A percentile compares a stretch with the other conserved stretches of the same genome.
Evolutionary conservation across 495 filamentous ascomycete species (phyloP).

Genomic region (Tuber calosporum): DNA sequence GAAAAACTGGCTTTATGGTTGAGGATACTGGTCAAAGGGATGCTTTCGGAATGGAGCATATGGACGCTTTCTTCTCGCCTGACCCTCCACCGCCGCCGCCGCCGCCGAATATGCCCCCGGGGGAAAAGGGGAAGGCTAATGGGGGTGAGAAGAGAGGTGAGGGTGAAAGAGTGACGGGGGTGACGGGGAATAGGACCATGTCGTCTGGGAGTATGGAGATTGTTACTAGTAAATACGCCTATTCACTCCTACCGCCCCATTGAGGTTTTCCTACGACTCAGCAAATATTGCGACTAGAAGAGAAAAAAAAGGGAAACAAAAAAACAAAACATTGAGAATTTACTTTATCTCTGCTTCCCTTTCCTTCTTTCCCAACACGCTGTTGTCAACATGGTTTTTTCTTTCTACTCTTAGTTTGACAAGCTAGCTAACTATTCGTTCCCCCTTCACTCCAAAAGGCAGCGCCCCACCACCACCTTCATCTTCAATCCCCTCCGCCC

Average conservation of each 20-base stretch:
- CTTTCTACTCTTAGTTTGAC: neutral
- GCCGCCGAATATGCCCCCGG: constrained; percentile 43
- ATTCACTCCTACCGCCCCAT: neutral
- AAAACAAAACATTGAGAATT: neutral
- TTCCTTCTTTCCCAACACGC: neutral
- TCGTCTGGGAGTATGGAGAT: constrained; percentile 46
- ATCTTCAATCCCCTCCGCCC: constrained; percentile 39
- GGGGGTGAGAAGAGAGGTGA: neutral
- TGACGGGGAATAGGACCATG: constrained; percentile 40
- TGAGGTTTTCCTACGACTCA: neutral
- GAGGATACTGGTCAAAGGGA: constrained; percentile 74
- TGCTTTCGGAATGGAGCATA: constrained; percentile 81
- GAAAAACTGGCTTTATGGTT: constrained; percentile 74
- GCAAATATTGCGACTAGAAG: neutral
- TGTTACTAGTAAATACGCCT: constrained; percentile 41
- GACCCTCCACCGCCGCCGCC: constrained; percentile 50
- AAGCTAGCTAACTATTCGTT: neutral
- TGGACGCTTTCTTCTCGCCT: constrained; percentile 82
- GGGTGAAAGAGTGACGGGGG: neutral
- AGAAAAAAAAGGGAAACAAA: no score
- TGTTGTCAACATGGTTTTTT: neutral
- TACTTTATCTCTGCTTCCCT: neutral
- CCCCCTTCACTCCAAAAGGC: neutral
- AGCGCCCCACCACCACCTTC: constrained; percentile 9
- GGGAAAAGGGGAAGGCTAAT: neutral